Evolutionary conservation across 1,284 basidiomycete genomes (phyloP).

Genomic region (Tylopilus sp.): DNA sequence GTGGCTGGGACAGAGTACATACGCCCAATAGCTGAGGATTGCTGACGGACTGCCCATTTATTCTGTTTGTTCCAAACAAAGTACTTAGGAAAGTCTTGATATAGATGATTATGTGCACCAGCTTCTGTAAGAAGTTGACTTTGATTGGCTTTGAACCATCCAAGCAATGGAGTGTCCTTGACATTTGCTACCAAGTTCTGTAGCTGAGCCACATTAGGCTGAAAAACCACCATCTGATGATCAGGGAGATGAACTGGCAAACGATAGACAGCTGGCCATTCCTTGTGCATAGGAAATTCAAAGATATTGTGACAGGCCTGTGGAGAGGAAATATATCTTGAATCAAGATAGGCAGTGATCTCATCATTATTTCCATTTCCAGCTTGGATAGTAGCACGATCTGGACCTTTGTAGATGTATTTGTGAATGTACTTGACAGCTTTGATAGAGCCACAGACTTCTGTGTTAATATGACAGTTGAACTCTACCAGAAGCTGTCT

Average conservation of each 20-base stretch:
- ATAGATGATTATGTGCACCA: constrained; percentile 44
- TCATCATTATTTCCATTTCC: constrained; percentile 16
- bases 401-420: constrained; percentile 56
- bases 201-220: constrained; percentile 32
- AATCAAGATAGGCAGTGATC: constrained; percentile 26
- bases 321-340: constrained; percentile 23
- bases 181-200: constrained; percentile 27
- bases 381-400: constrained; percentile 39
- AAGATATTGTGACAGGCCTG: constrained; percentile 30
- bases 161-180: constrained; percentile 44
- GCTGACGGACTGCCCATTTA: constrained; percentile 2
- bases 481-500: constrained; percentile 33
- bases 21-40: constrained; percentile 43
- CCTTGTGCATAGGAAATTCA: constrained; percentile 30
- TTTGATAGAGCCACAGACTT: constrained; percentile 41
- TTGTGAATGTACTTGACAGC: constrained; percentile 56
- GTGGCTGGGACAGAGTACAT: constrained; percentile 39
- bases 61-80: constrained; percentile 31
- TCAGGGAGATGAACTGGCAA: constrained; percentile 28
- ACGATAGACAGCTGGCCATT: constrained; percentile 26
- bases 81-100: constrained; percentile 54
- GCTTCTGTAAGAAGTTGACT: constrained; percentile 34
- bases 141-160: constrained; percentile 55
- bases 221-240: constrained; percentile 49
- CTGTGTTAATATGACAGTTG: constrained; percentile 62